A percentile compares a stretch with the other conserved stretches of the same genome.
These are phyloP conservation scores for Microcos paniculata DNA, from an alignment of 345 rosid genomes.

Conservation along the genomic window DNA sequence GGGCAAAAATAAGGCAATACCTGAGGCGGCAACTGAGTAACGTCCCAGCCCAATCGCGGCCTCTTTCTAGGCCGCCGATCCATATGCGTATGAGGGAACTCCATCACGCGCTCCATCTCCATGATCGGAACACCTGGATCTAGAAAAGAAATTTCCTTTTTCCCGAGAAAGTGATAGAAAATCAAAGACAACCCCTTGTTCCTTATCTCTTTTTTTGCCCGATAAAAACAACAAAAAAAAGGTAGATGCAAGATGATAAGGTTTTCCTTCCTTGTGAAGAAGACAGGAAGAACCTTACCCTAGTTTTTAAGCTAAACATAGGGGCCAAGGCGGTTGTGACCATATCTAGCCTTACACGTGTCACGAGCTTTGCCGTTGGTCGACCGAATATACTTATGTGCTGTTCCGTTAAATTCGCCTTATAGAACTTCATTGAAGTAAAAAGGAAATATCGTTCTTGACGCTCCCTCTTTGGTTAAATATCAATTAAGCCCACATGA, in stretches of 20 bases:
- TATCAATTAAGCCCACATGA: too few relatives aligned
- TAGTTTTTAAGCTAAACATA: slow-evolving; percentile 26
- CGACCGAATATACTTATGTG: slow-evolving; percentile 4
- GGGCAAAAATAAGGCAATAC: slow-evolving; percentile 25
- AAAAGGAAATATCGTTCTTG: too few relatives aligned
- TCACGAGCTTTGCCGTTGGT: slow-evolving; percentile 14
- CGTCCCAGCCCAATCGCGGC: slow-evolving; percentile 75
- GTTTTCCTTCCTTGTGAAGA: not conserved
- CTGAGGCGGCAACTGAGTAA: slow-evolving; percentile 43
- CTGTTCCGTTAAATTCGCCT: not conserved
- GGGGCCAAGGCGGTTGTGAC: slow-evolving; percentile 7
- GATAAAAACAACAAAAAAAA: not conserved
- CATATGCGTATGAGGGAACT: slow-evolving; percentile 49
- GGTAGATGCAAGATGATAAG: too few relatives aligned
- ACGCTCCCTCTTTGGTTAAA: too few relatives aligned
- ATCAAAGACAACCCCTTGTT: not conserved
- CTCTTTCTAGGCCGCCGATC: slow-evolving; percentile 72
- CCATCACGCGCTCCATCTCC: slow-evolving; percentile 68
- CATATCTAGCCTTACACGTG: slow-evolving; percentile 43
- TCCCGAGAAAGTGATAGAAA: slow-evolving; percentile 1
- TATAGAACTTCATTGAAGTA: too few relatives aligned
- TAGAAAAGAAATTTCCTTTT: not conserved
- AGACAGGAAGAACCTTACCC: slow-evolving; percentile 14
- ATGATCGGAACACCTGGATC: slow-evolving; percentile 27
- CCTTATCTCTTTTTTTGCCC: not conserved